Conservation (phyloP, 306 rosid species). For the Cucumis melo region DNA sequence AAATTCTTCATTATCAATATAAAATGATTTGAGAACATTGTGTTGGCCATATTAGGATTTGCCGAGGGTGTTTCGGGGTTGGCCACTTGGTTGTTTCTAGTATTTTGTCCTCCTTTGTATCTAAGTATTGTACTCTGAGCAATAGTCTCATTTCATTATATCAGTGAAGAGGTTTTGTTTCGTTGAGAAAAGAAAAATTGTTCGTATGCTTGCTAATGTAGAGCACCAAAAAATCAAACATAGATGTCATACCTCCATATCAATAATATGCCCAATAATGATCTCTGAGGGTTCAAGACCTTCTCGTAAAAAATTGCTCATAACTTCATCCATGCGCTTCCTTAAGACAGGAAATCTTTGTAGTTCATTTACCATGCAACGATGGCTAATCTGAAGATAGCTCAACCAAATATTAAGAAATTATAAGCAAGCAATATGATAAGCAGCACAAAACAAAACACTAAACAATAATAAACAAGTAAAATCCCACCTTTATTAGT, state of each 20-base stretch:
- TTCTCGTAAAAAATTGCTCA: slow-evolving; percentile 74
- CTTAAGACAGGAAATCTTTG: slow-evolving; percentile 87
- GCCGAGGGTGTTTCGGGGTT: too few species aligned
- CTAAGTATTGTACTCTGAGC: too few species aligned
- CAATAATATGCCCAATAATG: slow-evolving; percentile 88
- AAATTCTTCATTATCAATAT: not conserved
- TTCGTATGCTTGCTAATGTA: not conserved
- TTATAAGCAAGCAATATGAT: slow-evolving; percentile 4
- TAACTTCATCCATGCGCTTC: slow-evolving; percentile 94
- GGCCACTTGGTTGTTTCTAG: too few species aligned
- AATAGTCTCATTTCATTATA: too few species aligned
- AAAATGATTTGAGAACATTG: not conserved
- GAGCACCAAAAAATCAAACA: not conserved
- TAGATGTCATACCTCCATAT: slow-evolving; percentile 67
- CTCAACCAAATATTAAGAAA: not conserved
- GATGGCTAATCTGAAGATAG: slow-evolving; percentile 78
- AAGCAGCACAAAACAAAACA: not conserved
- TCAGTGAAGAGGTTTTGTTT: too few species aligned
- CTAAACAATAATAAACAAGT: not conserved
- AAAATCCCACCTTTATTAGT: slow-evolving; percentile 49
- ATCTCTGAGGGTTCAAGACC: slow-evolving; percentile 89
- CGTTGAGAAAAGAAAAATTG: not conserved
- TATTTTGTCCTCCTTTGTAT: too few species aligned
- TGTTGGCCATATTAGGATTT: too few species aligned
- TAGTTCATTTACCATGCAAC: slow-evolving; percentile 69